Base-by-base conservation (phyloP, 1,284 basidiomycete genomes). In the Taiwanofungus camphoratus region DNA sequence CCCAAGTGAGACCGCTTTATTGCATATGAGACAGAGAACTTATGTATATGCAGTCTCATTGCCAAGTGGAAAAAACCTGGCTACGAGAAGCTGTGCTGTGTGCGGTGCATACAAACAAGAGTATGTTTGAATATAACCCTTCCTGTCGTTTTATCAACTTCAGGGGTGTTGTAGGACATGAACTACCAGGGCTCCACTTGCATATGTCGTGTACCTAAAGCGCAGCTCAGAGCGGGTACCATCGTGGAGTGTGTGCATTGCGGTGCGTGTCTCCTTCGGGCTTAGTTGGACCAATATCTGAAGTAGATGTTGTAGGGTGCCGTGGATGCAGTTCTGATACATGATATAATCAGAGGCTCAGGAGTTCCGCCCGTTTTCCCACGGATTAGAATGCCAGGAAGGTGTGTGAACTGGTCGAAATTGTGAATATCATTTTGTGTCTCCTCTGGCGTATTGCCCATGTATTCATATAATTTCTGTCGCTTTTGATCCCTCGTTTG, bases 151-250 rank as follows among this genome's bases (percentile, higher is more conserved):
- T 15, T 15, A 27, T 21, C 20, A 44, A 12, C 41, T 50, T 43
- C 37, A 34, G 5, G 32, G 16, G 8, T 44, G 50, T 30, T 48
- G 27, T 47, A 93, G 88, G 96, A 98, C 63, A 98, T 97, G 93
- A 99, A 98, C 70, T 97, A 98, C 61, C 87, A 95, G 71, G 96
- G 96, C 5, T 96, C 93, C n/a, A 96, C 96, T 22, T 99, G 96
- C 64, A 88, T 99, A 47, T 99, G 96, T 63, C 80, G 96, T 53
- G 94, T 99, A 37, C 96, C 96, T 2, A 98, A 97, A 64, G 86
- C 90, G 3, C 87, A 92, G 57, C 75, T 99, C 20, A 87, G 92
- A 46, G 73, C 80, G 42, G 95, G 93, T 4, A 92, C 90, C 3
- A 74, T 98, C n/a, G 95, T 99, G 0, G 92, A 98, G 67, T 98